These are phyloP conservation scores for Chlamydomonas sphaeroides DNA, from an alignment of 139 green algal genomes.

Conservation along the genomic window DNA sequence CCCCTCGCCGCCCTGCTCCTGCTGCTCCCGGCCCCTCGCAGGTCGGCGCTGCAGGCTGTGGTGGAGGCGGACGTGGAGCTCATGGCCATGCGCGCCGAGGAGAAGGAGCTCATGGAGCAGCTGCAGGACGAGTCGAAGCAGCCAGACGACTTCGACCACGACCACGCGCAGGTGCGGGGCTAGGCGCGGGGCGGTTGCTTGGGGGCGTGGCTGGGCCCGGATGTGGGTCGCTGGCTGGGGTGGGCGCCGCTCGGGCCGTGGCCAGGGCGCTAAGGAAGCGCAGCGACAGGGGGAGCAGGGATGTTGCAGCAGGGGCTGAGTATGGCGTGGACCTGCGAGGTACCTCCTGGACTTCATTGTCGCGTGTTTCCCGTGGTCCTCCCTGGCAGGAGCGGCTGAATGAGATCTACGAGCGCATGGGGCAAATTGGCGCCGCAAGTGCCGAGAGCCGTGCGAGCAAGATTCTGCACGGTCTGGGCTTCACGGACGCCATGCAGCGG, in stretches of 20 bases:
- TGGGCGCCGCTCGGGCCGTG: too few relatives aligned
- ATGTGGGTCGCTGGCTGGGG: too few relatives aligned
- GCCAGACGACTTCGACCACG: slow-evolving; percentile 39
- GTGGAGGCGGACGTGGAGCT: slow-evolving; percentile 96
- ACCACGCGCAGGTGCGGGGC: slow-evolving; percentile 32
- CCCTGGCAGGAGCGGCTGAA: slow-evolving; percentile 81
- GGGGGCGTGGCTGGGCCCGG: not conserved
- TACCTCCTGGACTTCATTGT: too few relatives aligned
- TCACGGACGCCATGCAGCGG: slow-evolving; percentile 91
- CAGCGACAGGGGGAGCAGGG: too few relatives aligned
- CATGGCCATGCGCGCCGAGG: slow-evolving; percentile 87
- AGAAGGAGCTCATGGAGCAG: slow-evolving; percentile 71
- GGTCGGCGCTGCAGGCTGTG: slow-evolving; percentile 81
- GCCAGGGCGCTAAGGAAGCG: too few relatives aligned
- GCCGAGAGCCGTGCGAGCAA: slow-evolving; percentile 95
- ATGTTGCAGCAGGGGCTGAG: too few relatives aligned
- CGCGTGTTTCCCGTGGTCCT: too few relatives aligned
- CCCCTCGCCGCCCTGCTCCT: too few relatives aligned
- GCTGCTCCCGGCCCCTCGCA: not conserved
- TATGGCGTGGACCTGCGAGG: too few relatives aligned
- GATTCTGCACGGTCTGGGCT: slow-evolving; percentile 97
- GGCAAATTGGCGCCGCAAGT: slow-evolving; percentile 76
- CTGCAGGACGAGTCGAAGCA: slow-evolving; percentile 62
- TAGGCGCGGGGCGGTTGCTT: not conserved
- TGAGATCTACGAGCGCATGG: slow-evolving; percentile 95